Percentiles rank a stretch among this genome's conserved stretches.
Conservation (phyloP, 2,329 filamentous ascomycete species). For the Aspergillus spinulosporus region DNA sequence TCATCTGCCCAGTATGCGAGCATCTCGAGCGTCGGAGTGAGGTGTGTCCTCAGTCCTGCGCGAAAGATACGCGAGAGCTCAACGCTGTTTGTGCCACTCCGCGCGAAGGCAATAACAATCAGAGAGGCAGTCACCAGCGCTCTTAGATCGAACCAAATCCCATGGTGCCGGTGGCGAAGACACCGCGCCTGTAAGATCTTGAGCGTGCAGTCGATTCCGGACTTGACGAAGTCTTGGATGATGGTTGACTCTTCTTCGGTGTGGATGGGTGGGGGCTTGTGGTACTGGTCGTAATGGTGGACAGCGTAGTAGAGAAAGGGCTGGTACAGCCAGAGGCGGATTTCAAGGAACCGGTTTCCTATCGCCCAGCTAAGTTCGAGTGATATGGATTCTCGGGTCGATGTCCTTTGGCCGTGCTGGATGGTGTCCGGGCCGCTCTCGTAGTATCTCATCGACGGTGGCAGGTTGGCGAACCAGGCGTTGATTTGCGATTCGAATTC, state of each 20-base stretch:
- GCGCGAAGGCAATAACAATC: neutral
- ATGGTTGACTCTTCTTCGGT: neutral
- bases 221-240: neutral
- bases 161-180: neutral
- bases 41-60: neutral
- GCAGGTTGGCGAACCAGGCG: neutral
- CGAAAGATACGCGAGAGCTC: neutral
- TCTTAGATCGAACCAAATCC: neutral
- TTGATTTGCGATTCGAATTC: neutral
- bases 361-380: neutral
- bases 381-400: neutral
- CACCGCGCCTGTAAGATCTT: neutral
- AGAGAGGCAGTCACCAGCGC: neutral
- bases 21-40: neutral
- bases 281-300: neutral
- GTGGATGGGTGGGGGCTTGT: neutral
- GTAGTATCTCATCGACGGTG: neutral
- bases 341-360: neutral
- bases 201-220: neutral
- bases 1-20: neutral
- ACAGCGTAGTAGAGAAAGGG: neutral
- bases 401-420: neutral
- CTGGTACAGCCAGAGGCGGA: neutral
- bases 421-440: neutral
- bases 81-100: neutral